These are phyloP conservation scores for Prunella vulgaris DNA, from an alignment of 257 asterid genomes.

Conservation along the genomic window DNA sequence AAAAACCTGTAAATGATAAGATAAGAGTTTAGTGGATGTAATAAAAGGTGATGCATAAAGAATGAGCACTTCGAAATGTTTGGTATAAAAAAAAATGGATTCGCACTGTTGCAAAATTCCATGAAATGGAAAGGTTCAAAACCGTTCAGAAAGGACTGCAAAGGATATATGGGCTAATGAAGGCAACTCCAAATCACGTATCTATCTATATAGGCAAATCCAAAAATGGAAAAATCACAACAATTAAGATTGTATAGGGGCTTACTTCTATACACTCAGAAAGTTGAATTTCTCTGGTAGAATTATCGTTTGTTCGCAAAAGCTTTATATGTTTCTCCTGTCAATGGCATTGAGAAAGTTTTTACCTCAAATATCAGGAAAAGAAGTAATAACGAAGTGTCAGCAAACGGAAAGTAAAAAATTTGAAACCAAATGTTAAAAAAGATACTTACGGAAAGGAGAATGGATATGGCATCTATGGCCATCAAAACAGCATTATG, in stretches of 20 bases:
- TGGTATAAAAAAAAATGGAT: constrained; percentile 4
- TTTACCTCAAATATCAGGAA: constrained; percentile 7
- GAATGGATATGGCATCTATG: constrained; percentile 68
- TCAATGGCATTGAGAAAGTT: constrained; percentile 20
- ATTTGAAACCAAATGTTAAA: constrained; percentile 16
- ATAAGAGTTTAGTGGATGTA: constrained; percentile 20
- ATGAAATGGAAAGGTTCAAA: not conserved
- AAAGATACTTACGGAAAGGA: constrained; percentile 56
- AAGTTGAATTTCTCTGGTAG: constrained; percentile 48
- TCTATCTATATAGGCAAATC: not conserved
- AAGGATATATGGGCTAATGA: constrained; percentile 1
- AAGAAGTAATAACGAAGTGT: constrained; percentile 12
- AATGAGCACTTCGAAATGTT: constrained; percentile 16
- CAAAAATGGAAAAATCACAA: not conserved
- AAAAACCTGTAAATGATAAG: constrained; percentile 54
- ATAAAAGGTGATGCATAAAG: constrained; percentile 9
- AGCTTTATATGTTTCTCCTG: constrained; percentile 66
- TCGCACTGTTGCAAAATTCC: constrained; percentile 6
- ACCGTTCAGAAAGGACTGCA: not conserved
- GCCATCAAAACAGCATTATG: constrained; percentile 89
- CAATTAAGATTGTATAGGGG: constrained; percentile 6
- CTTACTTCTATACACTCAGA: constrained; percentile 58
- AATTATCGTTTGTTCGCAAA: constrained; percentile 40
- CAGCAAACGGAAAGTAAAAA: constrained; percentile 5
- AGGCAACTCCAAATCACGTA: constrained; percentile 1